Evolutionary conservation across 768 basidiomycete genomes (phyloP), one percentile per base, ranked within the genome.

Genomic region (Trametes gibbosa): DNA sequence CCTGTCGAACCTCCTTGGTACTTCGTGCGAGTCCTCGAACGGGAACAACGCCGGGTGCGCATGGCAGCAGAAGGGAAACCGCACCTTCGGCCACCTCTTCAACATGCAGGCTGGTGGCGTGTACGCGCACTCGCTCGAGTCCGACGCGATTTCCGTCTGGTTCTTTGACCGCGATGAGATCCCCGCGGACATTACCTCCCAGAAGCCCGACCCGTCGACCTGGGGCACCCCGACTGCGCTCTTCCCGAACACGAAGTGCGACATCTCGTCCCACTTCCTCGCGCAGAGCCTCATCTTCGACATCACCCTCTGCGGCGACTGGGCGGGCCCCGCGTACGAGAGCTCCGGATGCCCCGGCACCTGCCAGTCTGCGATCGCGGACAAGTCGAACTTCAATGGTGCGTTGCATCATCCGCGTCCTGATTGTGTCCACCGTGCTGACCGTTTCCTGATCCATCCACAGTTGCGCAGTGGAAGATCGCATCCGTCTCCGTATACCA

Each of bases 401-500:
- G 64, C 24, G 60, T n/a, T 61, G 25, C 37, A 47, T 19, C 25
- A 19, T 16, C 24, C 55, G 9, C 45, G 56, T 23, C 45, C 52
- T 50, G 5, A n/a, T 27, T n/a, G 21, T 14, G 27, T 21, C 41
- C 57, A 37, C 42, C 34, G 14, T n/a, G 35, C 54, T 60, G 25
- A 41, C 55, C n/a, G 34, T 19, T 69, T 35, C 21, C 27, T 17
- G 8, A 6, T 50, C n/a, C 25, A 7, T 17, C 16, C 5, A 19
- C 63, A 85, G 83, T 73, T 65, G 82, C 84, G 12, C 71, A 79
- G 67, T 85, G 83, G 83, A 72, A 75, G 58, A 73, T 86, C 69
- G 81, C 82, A 65, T 84, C 80, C 65, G 73, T 85, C 54, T 78
- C 80, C 34, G 79, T 83, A 46, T 85, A 81, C 70, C 73, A 81